phyloP scores from a whole-genome alignment of 2,329 filamentous ascomycete species.

The Fusarium duplospermum region DNA sequence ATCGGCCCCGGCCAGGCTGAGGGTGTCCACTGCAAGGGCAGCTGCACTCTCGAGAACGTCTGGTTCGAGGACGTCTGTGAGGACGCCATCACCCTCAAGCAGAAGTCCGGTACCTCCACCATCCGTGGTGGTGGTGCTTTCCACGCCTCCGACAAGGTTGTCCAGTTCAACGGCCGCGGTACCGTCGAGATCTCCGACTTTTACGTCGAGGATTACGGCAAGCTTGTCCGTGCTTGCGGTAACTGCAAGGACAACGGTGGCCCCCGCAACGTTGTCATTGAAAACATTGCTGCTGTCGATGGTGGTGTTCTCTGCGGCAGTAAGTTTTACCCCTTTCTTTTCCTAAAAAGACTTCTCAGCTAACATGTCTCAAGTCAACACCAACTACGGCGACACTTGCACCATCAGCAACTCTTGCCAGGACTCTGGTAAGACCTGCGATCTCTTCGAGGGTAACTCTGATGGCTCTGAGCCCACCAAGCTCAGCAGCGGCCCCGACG shows the following conservation, averaged over 20 bases:
- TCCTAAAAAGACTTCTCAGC: neutral
- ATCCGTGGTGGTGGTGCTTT: slow-evolving; percentile 58
- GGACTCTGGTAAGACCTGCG: slow-evolving; percentile 35
- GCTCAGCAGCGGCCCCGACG: slow-evolving; percentile 32
- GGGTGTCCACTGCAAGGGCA: slow-evolving; percentile 62
- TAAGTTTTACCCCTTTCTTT: slow-evolving; percentile 7
- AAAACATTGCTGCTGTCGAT: slow-evolving; percentile 34
- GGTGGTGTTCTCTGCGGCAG: slow-evolving; percentile 38
- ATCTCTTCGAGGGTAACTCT: slow-evolving; percentile 33
- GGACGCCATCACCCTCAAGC: slow-evolving; percentile 52
- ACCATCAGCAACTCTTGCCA: slow-evolving; percentile 39
- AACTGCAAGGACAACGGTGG: slow-evolving; percentile 38
- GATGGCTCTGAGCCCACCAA: slow-evolving; percentile 34
- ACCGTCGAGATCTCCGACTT: slow-evolving; percentile 48
- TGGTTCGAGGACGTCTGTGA: slow-evolving; percentile 56
- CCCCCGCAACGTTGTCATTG: slow-evolving; percentile 31
- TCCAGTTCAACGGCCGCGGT: slow-evolving; percentile 58
- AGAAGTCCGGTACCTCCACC: slow-evolving; percentile 52
- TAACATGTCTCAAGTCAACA: slow-evolving; percentile 28
- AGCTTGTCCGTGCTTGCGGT: slow-evolving; percentile 62
- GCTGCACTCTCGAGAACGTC: slow-evolving; percentile 56
- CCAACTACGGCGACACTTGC: slow-evolving; percentile 41
- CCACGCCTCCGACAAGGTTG: slow-evolving; percentile 53
- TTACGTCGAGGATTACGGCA: slow-evolving; percentile 55
- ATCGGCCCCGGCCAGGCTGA: slow-evolving; percentile 63